Base-by-base conservation (phyloP, 2,329 filamentous ascomycete species). In the Cytospora piceae region DNA sequence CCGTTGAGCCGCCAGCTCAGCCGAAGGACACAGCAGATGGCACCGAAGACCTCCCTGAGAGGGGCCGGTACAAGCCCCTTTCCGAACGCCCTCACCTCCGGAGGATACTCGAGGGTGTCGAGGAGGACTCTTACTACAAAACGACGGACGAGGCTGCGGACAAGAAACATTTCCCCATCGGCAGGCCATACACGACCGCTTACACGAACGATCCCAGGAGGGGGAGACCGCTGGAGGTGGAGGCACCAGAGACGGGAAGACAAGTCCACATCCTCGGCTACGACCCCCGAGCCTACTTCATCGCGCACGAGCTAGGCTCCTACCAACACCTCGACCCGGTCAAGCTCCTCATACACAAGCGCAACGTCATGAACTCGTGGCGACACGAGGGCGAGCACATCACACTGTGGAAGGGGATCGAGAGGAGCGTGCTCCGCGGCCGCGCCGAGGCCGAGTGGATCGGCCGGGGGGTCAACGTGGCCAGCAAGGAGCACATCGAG, bases 281-380 rank as follows among this genome's bases (percentile, higher is more conserved):
- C 24, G 67, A 70, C 24, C 61, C 64, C 2, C 54, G 57, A 20
- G 67, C 60, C 29, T 68, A 58, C 32, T 77, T 73, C 57, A 70
- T 77, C 60, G 70, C 74, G 1, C 74, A 77, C 62, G 63, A 69
- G 2, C 64, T 77, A 20, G 72, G 75, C 14, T 69, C 71, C 29
- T 71, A 72, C 59, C 59, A 71, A 6, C 66, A 70, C 3, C 71
- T 72, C 22, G 73, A 75, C 4, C 73, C 74, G 0, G 71, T 75
- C 37, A 72, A 70, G 31, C 72, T 75, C 62, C 64, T 77, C 9
- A 65, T 76, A 22, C 67, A 73, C 54, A 65, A 58, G 15, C 49
- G 22, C 42, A 52, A 53, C 20, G 49, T 72, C 1, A 64, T 67
- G 68, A 64, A 55, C 79, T 59, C 54, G 27, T 76, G 73, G 73